Conservation (phyloP, 108 stramenopile genomes). For the Cyclotella choctawhatcheeana region DNA sequence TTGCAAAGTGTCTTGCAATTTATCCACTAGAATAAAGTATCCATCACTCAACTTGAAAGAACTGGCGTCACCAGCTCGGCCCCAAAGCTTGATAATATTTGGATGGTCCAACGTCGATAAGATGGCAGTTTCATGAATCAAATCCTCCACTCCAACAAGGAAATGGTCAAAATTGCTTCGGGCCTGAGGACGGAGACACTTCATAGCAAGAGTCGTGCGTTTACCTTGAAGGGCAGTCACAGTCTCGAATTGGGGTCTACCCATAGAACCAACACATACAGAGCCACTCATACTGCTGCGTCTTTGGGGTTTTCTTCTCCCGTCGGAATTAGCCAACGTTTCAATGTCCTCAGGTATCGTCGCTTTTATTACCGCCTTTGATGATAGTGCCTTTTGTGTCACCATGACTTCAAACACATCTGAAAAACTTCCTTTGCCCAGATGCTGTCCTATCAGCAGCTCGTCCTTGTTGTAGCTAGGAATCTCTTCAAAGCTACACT, state of each 20-base stretch:
- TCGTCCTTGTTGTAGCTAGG: constrained; percentile 18
- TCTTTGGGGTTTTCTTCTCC: neutral
- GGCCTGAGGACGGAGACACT: constrained; percentile 27
- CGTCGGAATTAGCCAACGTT: neutral
- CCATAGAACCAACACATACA: neutral
- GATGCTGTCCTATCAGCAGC: constrained; percentile 30
- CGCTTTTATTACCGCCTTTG: neutral
- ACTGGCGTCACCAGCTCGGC: constrained; percentile 8
- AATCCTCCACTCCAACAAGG: constrained; percentile 28
- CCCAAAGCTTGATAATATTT: constrained; percentile 36
- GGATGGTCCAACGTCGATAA: constrained; percentile 31
- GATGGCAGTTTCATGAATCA: constrained; percentile 42
- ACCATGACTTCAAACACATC: constrained; percentile 35
- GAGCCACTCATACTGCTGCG: constrained; percentile 1
- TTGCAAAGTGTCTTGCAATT: constrained; percentile 70
- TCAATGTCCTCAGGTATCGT: neutral
- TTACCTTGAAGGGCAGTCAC: neutral
- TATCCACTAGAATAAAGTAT: constrained; percentile 77
- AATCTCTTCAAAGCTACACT: constrained; percentile 4
- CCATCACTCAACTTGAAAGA: constrained; percentile 46
- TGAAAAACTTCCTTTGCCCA: constrained; percentile 35
- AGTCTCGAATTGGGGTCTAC: neutral
- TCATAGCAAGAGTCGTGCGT: constrained; percentile 22
- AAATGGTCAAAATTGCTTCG: constrained; percentile 21
- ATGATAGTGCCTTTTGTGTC: neutral